These are phyloP conservation scores for Diaporthe ampelina DNA, from an alignment of 2,329 filamentous ascomycete species.

Conservation along the genomic window DNA sequence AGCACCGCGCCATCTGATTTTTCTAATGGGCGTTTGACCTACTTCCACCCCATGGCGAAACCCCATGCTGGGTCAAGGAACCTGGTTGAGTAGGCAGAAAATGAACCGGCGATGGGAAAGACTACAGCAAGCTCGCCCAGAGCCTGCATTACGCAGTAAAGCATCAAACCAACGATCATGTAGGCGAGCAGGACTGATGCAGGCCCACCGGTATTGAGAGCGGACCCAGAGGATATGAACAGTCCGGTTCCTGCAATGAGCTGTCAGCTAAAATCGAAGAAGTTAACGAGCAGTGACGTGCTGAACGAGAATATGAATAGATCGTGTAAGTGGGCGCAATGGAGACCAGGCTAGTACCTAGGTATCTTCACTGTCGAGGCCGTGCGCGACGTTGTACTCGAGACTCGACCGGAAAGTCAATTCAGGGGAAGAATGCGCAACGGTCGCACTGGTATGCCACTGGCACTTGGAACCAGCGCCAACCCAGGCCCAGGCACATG, in stretches of 20 bases:
- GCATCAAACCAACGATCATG: slow-evolving; percentile 83
- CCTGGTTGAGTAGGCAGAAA: slow-evolving; percentile 90
- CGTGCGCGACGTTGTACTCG: slow-evolving; percentile 29
- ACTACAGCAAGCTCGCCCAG: slow-evolving; percentile 92
- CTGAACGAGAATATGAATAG: not conserved
- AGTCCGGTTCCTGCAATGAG: slow-evolving; percentile 78
- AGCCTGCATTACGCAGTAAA: slow-evolving; percentile 93
- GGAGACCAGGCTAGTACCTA: not conserved
- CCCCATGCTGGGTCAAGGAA: slow-evolving; percentile 96
- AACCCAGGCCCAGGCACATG: not conserved
- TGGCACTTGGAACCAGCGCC: slow-evolving; percentile 14
- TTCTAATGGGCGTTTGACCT: slow-evolving; percentile 52
- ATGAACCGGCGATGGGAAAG: slow-evolving; percentile 92
- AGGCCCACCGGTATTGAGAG: slow-evolving; percentile 80
- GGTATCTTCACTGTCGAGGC: slow-evolving; percentile 4
- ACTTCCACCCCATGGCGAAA: slow-evolving; percentile 96
- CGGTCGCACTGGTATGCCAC: not conserved
- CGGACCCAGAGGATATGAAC: slow-evolving; percentile 85
- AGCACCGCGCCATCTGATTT: slow-evolving; percentile 19
- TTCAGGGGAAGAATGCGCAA: not conserved
- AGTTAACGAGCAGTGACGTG: not conserved
- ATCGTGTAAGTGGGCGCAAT: not conserved
- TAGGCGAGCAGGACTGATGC: slow-evolving; percentile 85
- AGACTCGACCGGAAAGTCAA: not conserved
- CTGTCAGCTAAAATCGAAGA: slow-evolving; percentile 6